Percentiles rank a stretch among this genome's conserved stretches.
Evolutionary conservation across 2,329 filamentous ascomycete genomes (phyloP).

Genomic region (Fusarium cyanostomum): DNA sequence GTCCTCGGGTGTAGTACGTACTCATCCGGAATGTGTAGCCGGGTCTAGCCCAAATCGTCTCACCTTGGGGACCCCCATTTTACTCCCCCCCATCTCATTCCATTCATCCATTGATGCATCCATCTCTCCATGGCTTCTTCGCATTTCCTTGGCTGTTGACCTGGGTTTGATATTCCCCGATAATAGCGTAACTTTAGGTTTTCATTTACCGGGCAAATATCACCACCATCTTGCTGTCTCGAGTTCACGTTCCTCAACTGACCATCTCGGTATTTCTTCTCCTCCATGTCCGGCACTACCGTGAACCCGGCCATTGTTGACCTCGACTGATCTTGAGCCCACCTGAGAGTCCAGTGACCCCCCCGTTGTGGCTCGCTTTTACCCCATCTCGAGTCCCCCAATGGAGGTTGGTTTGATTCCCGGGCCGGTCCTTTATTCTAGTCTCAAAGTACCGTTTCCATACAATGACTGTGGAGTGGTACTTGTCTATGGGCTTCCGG

Average conservation of each 20-base stretch:
- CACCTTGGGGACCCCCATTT: constrained; percentile 34
- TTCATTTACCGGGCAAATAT: not conserved
- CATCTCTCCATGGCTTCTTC: not conserved
- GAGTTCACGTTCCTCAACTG: not conserved
- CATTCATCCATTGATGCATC: constrained; percentile 15
- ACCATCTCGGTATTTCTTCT: constrained; percentile 23
- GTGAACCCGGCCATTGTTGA: constrained; percentile 30
- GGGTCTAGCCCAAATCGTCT: constrained; percentile 41
- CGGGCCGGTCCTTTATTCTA: constrained; percentile 29
- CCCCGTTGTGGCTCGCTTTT: constrained; percentile 28
- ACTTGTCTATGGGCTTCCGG: constrained; percentile 20
- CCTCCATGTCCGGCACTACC: constrained; percentile 32
- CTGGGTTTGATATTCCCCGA: constrained; percentile 4
- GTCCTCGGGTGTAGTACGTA: too few species aligned
- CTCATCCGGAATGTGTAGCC: constrained; percentile 30
- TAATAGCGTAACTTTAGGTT: not conserved
- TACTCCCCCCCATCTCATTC: constrained; percentile 18
- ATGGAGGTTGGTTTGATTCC: constrained; percentile 18
- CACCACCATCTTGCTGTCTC: not conserved
- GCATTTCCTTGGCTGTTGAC: not conserved
- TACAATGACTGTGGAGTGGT: constrained; percentile 13
- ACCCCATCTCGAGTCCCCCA: constrained; percentile 20
- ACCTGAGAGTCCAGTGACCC: constrained; percentile 32
- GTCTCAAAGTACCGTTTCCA: constrained; percentile 15
- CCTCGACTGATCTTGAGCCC: constrained; percentile 40